Percentiles rank a stretch among this genome's conserved stretches.
These are phyloP conservation scores for Vitis vinifera DNA, from an alignment of 164 flowering plant genomes.

Conservation along the genomic window DNA sequence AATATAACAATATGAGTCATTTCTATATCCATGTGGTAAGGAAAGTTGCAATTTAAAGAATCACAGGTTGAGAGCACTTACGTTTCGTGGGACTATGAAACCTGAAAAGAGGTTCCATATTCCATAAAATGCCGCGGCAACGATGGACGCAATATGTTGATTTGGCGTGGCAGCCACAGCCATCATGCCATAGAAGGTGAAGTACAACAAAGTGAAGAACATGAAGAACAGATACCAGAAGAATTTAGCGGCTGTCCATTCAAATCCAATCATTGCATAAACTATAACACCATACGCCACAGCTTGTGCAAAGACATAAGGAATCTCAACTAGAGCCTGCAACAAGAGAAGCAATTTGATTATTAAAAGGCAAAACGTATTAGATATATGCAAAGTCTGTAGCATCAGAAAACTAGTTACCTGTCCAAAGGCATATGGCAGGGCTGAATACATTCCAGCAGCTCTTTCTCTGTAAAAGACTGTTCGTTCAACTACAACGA, in stretches of 20 bases:
- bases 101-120: conserved; percentile 33
- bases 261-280: conserved; percentile 44
- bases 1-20: background rate
- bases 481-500: conserved; percentile 41
- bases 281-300: conserved; percentile 29
- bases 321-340: conserved; percentile 45
- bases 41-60: too few species aligned
- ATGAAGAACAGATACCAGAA: conserved; percentile 39
- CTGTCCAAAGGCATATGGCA: conserved; percentile 48
- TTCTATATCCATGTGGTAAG: background rate
- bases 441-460: conserved; percentile 51
- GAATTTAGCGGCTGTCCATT: conserved; percentile 40
- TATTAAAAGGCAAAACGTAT: too few species aligned
- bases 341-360: background rate
- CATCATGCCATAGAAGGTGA: conserved; percentile 55
- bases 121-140: conserved; percentile 31
- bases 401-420: conserved; percentile 4
- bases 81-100: conserved; percentile 25
- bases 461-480: conserved; percentile 48
- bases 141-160: conserved; percentile 22
- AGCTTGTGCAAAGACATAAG: conserved; percentile 35
- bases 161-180: conserved; percentile 37
- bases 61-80: conserved; percentile 13
- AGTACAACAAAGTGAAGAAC: conserved; percentile 40
- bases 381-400: background rate